Base-by-base conservation (phyloP, 2,329 filamentous ascomycete species). In the Fusarium setosum region DNA sequence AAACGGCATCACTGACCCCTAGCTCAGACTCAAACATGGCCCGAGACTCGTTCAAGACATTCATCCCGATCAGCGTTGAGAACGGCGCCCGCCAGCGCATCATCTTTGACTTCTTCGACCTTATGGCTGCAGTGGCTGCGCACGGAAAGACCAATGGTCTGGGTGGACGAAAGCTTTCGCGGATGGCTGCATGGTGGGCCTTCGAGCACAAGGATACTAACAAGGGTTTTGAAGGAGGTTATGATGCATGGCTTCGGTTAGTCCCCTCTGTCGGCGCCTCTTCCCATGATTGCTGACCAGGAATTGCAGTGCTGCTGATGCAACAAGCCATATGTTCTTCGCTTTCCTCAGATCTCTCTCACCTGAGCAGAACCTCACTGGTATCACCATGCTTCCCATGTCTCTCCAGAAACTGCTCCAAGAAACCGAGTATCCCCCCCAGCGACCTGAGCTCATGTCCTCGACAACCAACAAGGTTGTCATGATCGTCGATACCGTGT, bases 151-250 rank as follows among this genome's bases (percentile, higher is more conserved):
- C 84, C 54, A 99, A 99, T 76, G 96, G 96, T 40, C 88, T 99
- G 65, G 93, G 94, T 61, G 96, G 96, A 23, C 89, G 94, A 66
- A 98, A 98, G 77, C 86, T 99, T 54, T 98, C 96, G 10, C 88
- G 96, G 68, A 93, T 97, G 86, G 96, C 95, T 37, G 94, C 94
- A 42, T 99, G 96, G 96, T 99, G 96, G 96, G 94, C 95, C 1
- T 99, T 99, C 76, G 95, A 97, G 73, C 93, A 96, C 69, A 87
- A 84, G 44, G 94, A 98, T 75, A 89, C 89, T 7, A 92, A 92
- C 38, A 95, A 92, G 75, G 96, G 96, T 15, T 99, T 99, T 71
- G 96, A 98, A 69, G 93, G 93, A 37, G 94, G 95, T 54, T 99
- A 99, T 79, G 92, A 92, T 74, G 88, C 88, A 41, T 99, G 96